Evolutionary conservation across 192 early-diverging fungal genomes (phyloP), one percentile per base, ranked within the genome.

Genomic region (Gamsiella multidivaricata): DNA sequence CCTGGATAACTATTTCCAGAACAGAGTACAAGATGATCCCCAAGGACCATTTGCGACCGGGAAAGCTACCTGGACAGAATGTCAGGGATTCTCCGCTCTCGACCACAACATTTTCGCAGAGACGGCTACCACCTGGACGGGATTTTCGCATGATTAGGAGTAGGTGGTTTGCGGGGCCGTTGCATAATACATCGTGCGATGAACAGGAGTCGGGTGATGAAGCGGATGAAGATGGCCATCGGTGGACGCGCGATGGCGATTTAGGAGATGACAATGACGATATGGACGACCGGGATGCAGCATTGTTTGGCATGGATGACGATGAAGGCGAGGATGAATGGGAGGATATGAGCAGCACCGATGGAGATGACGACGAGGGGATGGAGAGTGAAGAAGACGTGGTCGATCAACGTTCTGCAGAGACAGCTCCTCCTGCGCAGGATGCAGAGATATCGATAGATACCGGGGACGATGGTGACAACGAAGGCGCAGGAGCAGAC

Each of bases 241-340:
- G 3, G 20, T 37, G 22, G 62, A 37, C 36, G 25, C 36, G 18
- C 12, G 45, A 18, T 18, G 58, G 46, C 12, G 58, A 49, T 10
- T 33, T n/a, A 5, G n/a, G 1, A 4, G 39, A 70, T 14, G 58
- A 70, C 3, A 50, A 63, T 51, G 60, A 62, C 26, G 59, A 71
- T 15, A 41, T 50, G 41, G 69, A 71, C 31, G 70, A 73, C 37
- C 51, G 56, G 15, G 70, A 73, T 36, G 62, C 62, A 0, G 70
- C 70, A 0, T 37, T 73, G 15, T 73, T 73, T 43, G 70, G 70
- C 8, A 73, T 73, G 70, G 70, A 73, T 49, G 70, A 73, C 36
- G 70, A 73, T 57, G 70, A 69, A 47, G 67, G 57, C 7, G 67
- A 65, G 23, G 70, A 73, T 29, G 70, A 65, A 12, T 58, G 54